Conservation (phyloP, 345 rosid genomes). For the Eucalyptus polyanthemos region DNA sequence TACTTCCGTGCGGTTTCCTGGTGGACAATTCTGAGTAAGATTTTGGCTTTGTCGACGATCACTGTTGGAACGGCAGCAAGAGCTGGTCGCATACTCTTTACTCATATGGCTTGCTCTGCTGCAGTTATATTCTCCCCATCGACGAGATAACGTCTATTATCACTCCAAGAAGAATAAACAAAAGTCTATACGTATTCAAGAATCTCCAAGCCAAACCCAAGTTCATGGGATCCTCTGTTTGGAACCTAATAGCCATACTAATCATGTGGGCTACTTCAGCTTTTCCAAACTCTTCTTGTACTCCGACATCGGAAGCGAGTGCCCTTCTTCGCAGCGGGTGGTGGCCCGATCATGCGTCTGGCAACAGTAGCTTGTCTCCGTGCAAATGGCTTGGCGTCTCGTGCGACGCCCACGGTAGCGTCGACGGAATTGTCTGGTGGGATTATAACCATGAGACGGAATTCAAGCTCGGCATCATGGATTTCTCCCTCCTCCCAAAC, state of each 20-base stretch:
- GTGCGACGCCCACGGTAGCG: background rate
- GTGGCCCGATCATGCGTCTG: background rate
- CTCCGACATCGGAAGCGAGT: background rate
- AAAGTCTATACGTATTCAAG: background rate
- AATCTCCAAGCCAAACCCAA: background rate
- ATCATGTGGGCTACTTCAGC: background rate
- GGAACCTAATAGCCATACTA: background rate
- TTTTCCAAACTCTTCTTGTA: background rate
- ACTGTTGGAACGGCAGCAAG: background rate
- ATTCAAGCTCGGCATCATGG: background rate
- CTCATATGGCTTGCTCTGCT: background rate
- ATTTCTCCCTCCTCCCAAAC: background rate
- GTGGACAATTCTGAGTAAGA: background rate
- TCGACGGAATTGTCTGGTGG: background rate
- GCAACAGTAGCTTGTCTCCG: background rate
- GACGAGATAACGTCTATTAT: no score
- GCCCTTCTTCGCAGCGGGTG: background rate
- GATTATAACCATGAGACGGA: rapidly evolving
- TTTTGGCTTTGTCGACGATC: background rate
- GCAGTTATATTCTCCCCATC: background rate
- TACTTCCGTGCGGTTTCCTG: background rate
- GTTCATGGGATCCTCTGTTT: background rate
- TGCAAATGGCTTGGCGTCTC: rapidly evolving
- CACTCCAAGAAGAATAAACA: no score
- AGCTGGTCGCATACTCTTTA: background rate